phyloP scores from a whole-genome alignment of 495 filamentous ascomycete genomes.

The Penicillium fimorum region DNA sequence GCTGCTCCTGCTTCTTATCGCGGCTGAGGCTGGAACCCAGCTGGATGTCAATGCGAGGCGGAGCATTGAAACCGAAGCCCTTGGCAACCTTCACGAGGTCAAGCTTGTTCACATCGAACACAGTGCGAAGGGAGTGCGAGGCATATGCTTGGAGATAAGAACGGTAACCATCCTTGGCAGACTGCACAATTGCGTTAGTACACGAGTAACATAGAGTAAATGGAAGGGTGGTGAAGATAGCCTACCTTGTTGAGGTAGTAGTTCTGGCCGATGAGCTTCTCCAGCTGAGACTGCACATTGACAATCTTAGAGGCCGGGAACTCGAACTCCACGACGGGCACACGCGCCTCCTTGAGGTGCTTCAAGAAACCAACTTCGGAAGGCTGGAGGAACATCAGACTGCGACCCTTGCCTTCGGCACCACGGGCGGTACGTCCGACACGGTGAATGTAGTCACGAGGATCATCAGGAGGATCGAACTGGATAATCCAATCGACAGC shows the following conservation, averaged over 20 bases:
- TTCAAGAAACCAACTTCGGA: slow-evolving; percentile 89
- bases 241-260: slow-evolving; percentile 90
- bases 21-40: slow-evolving; percentile 82
- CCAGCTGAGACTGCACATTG: slow-evolving; percentile 92
- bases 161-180: slow-evolving; percentile 69
- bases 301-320: slow-evolving; percentile 89
- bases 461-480: slow-evolving; percentile 91
- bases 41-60: slow-evolving; percentile 88
- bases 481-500: slow-evolving; percentile 95
- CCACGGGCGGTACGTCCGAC: slow-evolving; percentile 94
- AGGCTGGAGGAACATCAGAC: slow-evolving; percentile 88
- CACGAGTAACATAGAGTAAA: not conserved
- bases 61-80: slow-evolving; percentile 83
- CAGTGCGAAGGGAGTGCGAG: slow-evolving; percentile 80
- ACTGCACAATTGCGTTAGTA: slow-evolving; percentile 35
- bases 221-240: not conserved
- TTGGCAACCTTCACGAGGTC: slow-evolving; percentile 93
- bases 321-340: slow-evolving; percentile 94
- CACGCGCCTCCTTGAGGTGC: slow-evolving; percentile 85
- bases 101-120: slow-evolving; percentile 91
- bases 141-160: slow-evolving; percentile 95
- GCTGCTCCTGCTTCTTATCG: slow-evolving; percentile 76
- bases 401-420: slow-evolving; percentile 74
- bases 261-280: slow-evolving; percentile 87
- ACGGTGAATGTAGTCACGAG: slow-evolving; percentile 92